Evolutionary conservation across 2,329 filamentous ascomycete species (phyloP).

Genomic region (Fusarium brevicatenulatum): DNA sequence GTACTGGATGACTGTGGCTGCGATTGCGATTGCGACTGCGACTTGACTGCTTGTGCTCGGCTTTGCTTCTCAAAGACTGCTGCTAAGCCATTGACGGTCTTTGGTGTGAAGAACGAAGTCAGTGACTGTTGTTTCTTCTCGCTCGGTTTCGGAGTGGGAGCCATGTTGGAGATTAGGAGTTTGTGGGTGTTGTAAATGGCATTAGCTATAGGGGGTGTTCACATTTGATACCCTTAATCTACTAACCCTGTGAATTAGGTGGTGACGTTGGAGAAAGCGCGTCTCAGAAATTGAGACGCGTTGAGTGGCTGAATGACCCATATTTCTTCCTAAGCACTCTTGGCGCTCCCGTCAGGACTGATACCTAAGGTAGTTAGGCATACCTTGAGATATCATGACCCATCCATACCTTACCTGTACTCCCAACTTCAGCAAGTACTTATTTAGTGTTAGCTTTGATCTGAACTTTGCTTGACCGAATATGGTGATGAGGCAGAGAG

Average conservation of each 20-base stretch:
- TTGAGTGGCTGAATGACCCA: slow-evolving; percentile 44
- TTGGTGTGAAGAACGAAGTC: slow-evolving; percentile 84
- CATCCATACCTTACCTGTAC: background rate
- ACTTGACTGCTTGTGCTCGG: slow-evolving; percentile 38
- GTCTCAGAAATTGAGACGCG: slow-evolving; percentile 39
- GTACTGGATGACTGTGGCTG: slow-evolving; percentile 44
- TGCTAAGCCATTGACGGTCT: slow-evolving; percentile 60
- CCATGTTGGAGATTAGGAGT: slow-evolving; percentile 42
- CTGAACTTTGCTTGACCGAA: background rate
- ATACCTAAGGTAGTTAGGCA: background rate
- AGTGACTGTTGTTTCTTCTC: slow-evolving; percentile 82
- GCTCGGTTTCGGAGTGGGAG: slow-evolving; percentile 51
- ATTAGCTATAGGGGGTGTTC: slow-evolving; percentile 15
- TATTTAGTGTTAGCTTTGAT: background rate
- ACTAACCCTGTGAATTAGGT: slow-evolving; percentile 1
- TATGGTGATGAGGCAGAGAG: background rate
- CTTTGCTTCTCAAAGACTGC: slow-evolving; percentile 50
- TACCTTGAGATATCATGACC: background rate
- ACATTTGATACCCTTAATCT: slow-evolving; percentile 4
- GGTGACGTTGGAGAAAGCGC: slow-evolving; percentile 42
- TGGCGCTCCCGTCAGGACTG: background rate
- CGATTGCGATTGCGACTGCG: slow-evolving; percentile 36
- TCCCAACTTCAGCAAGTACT: background rate
- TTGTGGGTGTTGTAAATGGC: background rate
- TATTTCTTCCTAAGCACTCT: background rate